These are phyloP conservation scores for Fusarium piperis DNA, from an alignment of 2,329 filamentous ascomycete species.

Conservation along the genomic window DNA sequence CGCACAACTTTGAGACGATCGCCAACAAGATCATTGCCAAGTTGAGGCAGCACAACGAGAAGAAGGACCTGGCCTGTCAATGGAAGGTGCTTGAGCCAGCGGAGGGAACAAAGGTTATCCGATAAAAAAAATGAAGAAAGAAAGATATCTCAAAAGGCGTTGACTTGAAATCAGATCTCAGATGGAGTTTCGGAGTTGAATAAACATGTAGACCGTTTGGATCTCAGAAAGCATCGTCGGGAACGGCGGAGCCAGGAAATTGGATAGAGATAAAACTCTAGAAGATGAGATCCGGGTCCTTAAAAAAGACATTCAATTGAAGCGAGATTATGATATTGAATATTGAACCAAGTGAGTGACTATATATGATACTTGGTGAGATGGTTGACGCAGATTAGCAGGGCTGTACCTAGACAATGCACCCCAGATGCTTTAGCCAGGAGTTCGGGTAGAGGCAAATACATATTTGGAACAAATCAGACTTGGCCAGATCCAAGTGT, in stretches of 20 bases:
- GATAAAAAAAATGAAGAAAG: conserved; percentile 35
- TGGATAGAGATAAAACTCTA: neutral
- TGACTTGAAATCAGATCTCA: neutral
- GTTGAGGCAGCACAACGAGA: conserved; percentile 69
- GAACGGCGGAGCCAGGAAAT: neutral
- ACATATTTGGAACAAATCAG: no score
- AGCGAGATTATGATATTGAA: neutral
- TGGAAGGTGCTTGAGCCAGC: conserved; percentile 93
- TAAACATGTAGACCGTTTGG: conserved; percentile 6
- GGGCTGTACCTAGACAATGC: no score
- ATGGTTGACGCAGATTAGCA: no score
- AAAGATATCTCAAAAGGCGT: neutral
- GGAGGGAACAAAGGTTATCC: conserved; percentile 68
- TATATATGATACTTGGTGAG: neutral
- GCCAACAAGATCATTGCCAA: conserved; percentile 79
- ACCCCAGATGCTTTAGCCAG: no score
- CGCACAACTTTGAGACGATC: conserved; percentile 87
- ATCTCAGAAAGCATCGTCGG: neutral
- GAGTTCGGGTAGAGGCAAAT: no score
- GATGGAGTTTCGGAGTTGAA: conserved; percentile 8
- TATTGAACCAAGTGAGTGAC: neutral
- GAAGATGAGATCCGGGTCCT: neutral
- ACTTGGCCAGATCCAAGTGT: neutral
- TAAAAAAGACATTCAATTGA: conserved; percentile 10
- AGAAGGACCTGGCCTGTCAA: conserved; percentile 77